These are phyloP conservation scores for Acmispon strigosus DNA, from an alignment of 306 rosid genomes.

Conservation along the genomic window DNA sequence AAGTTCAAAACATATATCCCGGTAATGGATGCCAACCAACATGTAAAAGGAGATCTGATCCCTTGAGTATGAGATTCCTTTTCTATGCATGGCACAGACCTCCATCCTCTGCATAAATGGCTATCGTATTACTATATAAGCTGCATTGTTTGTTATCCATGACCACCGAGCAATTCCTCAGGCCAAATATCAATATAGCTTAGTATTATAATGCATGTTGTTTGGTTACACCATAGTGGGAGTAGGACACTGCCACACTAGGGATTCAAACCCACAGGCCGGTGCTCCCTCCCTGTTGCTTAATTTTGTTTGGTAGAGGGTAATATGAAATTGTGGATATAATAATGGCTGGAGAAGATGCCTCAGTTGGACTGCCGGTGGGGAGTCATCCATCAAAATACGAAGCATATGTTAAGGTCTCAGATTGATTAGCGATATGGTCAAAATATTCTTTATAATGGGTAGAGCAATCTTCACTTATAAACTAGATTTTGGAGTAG, in stretches of 20 bases:
- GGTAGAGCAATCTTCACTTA: too few species aligned
- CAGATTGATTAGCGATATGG: too few species aligned
- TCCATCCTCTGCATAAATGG: not conserved
- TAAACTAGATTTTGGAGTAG: too few species aligned
- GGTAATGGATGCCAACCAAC: not conserved
- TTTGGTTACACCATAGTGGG: not conserved
- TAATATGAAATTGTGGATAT: not conserved
- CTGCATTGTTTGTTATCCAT: not conserved
- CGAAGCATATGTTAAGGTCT: not conserved
- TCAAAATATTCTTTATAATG: too few species aligned
- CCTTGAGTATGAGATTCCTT: not conserved
- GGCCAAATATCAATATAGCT: not conserved
- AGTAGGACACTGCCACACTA: not conserved
- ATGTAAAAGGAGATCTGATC: not conserved
- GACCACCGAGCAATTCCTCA: not conserved
- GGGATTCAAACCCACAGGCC: not conserved
- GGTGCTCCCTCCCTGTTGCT: not conserved
- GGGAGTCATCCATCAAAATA: not conserved
- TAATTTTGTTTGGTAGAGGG: not conserved
- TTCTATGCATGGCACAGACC: not conserved
- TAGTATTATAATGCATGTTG: not conserved
- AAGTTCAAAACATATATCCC: not conserved
- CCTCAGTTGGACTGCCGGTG: not conserved
- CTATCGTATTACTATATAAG: not conserved
- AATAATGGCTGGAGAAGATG: not conserved